These are phyloP conservation scores for Kwoniella botswanensis DNA, from an alignment of 768 basidiomycete genomes.

Conservation along the genomic window DNA sequence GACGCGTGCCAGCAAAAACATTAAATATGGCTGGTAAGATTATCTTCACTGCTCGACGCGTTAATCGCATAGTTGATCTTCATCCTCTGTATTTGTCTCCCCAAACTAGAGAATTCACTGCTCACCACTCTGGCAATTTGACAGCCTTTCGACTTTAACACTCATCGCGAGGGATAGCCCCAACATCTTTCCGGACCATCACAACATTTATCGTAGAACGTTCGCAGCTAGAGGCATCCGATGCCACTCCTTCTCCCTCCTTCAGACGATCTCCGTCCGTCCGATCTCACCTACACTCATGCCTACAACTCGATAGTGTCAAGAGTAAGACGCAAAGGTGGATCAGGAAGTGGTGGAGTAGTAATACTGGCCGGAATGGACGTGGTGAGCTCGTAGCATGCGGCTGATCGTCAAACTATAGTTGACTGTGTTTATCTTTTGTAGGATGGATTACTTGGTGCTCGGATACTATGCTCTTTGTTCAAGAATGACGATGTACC, in stretches of 20 bases:
- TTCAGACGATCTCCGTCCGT: slow-evolving; percentile 45
- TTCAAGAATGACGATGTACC: slow-evolving; percentile 93
- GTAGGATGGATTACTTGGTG: slow-evolving; percentile 85
- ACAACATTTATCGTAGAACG: no score
- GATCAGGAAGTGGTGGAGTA: slow-evolving; percentile 51
- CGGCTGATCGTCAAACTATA: neutral
- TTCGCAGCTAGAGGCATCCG: neutral
- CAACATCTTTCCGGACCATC: no score
- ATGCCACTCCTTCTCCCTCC: slow-evolving; percentile 58
- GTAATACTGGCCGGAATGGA: slow-evolving; percentile 56
- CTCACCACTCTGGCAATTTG: no score
- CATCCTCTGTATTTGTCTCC: no score
- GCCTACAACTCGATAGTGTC: slow-evolving; percentile 56
- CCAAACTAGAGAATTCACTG: no score
- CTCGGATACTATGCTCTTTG: slow-evolving; percentile 83
- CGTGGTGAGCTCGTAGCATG: slow-evolving; percentile 31
- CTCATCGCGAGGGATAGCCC: no score
- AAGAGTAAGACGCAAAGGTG: slow-evolving; percentile 45
- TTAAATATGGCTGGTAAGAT: neutral
- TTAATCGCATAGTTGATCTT: neutral
- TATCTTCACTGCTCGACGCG: neutral
- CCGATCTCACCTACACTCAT: slow-evolving; percentile 52
- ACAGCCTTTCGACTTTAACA: no score
- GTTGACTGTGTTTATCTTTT: neutral
- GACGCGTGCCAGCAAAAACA: neutral